Conservation (phyloP, 129 eudicot species). For the Flaveria bidentis region DNA sequence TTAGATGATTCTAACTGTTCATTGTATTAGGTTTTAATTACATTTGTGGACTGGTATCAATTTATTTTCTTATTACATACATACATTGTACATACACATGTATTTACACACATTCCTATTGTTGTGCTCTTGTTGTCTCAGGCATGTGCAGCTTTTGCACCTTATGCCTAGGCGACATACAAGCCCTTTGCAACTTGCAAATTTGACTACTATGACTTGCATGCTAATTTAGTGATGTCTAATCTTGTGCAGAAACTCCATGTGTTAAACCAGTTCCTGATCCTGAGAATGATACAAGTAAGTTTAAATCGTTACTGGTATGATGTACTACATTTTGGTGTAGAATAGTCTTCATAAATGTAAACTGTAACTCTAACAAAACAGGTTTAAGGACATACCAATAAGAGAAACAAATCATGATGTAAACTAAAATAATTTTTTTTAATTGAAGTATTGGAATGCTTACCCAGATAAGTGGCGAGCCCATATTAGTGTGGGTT, state of each 20-base stretch:
- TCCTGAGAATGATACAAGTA: conserved; percentile 38
- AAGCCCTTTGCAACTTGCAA: not conserved
- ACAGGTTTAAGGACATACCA: not conserved
- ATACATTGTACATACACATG: not conserved
- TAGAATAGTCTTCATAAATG: not conserved
- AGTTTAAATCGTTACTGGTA: conserved; percentile 22
- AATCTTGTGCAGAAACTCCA: conserved; percentile 52
- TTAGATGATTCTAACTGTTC: not conserved
- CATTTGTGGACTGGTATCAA: not conserved
- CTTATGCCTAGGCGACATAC: not conserved
- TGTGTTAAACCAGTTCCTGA: conserved; percentile 45
- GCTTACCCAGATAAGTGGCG: not conserved
- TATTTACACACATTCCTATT: not conserved
- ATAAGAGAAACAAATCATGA: conserved; percentile 3
- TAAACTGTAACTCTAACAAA: not conserved
- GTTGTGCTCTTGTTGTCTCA: not conserved
- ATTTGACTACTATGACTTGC: not conserved
- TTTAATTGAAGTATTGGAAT: not conserved
- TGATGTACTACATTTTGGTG: conserved; percentile 1
- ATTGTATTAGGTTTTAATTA: not conserved
- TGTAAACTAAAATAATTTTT: not conserved
- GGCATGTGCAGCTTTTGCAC: not conserved
- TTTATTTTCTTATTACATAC: not conserved
- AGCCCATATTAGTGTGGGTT: not conserved
- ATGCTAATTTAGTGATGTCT: conserved; percentile 22